phyloP scores from a whole-genome alignment of 2,329 filamentous ascomycete genomes.

The Clarireedia homoeocarpa region DNA sequence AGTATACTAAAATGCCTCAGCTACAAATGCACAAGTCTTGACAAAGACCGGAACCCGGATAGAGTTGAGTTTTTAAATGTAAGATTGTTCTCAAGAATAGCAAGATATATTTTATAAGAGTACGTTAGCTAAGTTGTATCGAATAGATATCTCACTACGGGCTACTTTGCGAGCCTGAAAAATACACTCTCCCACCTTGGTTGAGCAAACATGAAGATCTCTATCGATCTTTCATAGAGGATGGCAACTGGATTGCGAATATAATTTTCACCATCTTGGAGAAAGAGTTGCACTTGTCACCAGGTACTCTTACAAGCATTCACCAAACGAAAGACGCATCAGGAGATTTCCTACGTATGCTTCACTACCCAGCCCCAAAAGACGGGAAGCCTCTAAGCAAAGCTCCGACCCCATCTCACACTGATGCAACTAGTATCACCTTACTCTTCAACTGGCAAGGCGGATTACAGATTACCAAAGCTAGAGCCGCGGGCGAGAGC shows the following conservation, averaged over 20 bases:
- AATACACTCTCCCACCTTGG: not conserved
- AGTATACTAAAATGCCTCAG: not conserved
- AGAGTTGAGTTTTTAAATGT: not conserved
- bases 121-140: not conserved
- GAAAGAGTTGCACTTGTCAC: not conserved
- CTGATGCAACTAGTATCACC: not conserved
- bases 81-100: not conserved
- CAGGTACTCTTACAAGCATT: not conserved
- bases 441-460: not conserved
- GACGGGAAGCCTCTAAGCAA: not conserved
- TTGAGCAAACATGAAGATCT: not conserved
- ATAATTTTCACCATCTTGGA: not conserved
- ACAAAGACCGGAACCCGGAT: not conserved
- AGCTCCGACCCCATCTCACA: not conserved
- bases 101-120: not conserved
- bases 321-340: not conserved
- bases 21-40: not conserved
- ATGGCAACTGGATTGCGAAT: not conserved
- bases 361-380: not conserved
- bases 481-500: not conserved
- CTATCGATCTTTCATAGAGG: not conserved
- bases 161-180: not conserved
- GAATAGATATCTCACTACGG: not conserved
- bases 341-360: not conserved
- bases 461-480: not conserved